phyloP scores from a whole-genome alignment of 2,329 filamentous ascomycete species.

The Arthrobotrys entomopaga region DNA sequence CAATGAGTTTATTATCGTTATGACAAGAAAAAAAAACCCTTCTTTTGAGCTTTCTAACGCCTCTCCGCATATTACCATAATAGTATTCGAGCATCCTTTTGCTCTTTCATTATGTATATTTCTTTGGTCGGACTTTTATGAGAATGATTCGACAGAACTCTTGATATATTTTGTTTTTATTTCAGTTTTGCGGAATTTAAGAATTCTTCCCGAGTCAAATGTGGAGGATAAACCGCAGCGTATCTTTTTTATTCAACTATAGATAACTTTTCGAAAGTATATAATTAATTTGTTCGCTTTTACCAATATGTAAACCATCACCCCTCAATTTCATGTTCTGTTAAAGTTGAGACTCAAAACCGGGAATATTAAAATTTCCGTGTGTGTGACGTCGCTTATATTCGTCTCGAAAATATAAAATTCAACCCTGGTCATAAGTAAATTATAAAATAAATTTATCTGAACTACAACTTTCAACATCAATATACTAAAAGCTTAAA shows the following conservation, averaged over 20 bases:
- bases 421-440: not conserved
- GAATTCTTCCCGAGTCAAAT: not conserved
- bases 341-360: not conserved
- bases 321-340: not conserved
- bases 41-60: conserved; percentile 15
- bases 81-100: not conserved
- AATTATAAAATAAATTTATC: too few species aligned
- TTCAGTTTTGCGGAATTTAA: conserved; percentile 1
- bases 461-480: too few species aligned
- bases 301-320: conserved; percentile 11
- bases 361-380: too few species aligned
- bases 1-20: conserved; percentile 36
- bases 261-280: conserved; percentile 10
- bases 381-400: not conserved
- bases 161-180: conserved; percentile 4
- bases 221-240: conserved; percentile 22
- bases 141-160: conserved; percentile 24
- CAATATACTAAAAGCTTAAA: not conserved
- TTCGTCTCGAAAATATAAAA: conserved; percentile 5
- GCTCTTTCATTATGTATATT: conserved; percentile 1
- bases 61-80: conserved; percentile 20
- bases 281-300: not conserved
- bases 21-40: conserved; percentile 23
- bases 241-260: not conserved
- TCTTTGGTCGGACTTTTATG: conserved; percentile 13